phyloP scores from a whole-genome alignment of 2,329 filamentous ascomycete genomes.

The Paraphaeosphaeria sporulosa region DNA sequence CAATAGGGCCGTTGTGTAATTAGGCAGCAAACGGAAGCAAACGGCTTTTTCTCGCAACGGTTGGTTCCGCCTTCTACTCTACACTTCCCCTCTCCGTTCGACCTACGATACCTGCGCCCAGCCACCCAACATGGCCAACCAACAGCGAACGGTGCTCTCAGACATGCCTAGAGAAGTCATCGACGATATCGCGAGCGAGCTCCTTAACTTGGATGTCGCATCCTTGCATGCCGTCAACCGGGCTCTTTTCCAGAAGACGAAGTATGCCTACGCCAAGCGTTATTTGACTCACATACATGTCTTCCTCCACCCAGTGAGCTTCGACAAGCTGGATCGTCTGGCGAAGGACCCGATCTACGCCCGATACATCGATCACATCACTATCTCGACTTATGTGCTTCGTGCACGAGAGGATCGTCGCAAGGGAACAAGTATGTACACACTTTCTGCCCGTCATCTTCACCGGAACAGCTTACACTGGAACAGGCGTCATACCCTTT shows the following conservation, averaged over 20 bases:
- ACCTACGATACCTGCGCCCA: not conserved
- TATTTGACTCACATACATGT: not conserved
- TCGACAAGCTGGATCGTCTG: not conserved
- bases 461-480: not conserved
- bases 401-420: not conserved
- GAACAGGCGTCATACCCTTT: not conserved
- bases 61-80: not conserved
- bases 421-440: not conserved
- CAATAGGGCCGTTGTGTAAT: not conserved
- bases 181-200: not conserved
- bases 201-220: not conserved
- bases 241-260: not conserved
- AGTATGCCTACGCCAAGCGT: slow-evolving; percentile 1
- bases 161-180: not conserved
- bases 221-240: not conserved
- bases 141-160: not conserved
- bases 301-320: not conserved
- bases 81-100: not conserved
- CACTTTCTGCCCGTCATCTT: no score
- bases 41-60: not conserved
- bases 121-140: not conserved
- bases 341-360: not conserved
- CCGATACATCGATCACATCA: not conserved
- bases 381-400: slow-evolving; percentile 3
- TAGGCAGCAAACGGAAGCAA: slow-evolving; percentile 2